A percentile compares a stretch with the other conserved stretches of the same genome.
Conservation (phyloP, 2,329 filamentous ascomycete species). For the Calycina marina region DNA sequence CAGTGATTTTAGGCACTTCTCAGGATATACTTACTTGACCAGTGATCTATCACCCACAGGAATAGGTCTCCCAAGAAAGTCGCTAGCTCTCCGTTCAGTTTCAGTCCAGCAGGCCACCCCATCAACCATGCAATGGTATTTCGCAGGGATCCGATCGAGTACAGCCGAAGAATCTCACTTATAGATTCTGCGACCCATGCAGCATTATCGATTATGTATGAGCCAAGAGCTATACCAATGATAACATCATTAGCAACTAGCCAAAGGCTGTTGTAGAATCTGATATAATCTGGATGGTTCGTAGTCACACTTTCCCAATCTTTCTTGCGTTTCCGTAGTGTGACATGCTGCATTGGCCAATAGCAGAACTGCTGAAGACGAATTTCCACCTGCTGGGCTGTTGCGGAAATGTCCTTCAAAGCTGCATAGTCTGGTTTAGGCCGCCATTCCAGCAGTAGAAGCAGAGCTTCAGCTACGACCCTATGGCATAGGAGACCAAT, state of each 20-base stretch:
- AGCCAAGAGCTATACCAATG: constrained; percentile 90
- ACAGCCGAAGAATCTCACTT: constrained; percentile 58
- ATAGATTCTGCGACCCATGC: constrained; percentile 71
- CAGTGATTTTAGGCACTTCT: too few species aligned
- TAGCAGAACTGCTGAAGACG: constrained; percentile 96
- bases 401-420: constrained; percentile 89
- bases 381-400: constrained; percentile 94
- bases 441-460: constrained; percentile 75
- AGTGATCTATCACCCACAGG: constrained; percentile 97
- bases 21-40: constrained; percentile 53
- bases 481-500: constrained; percentile 67
- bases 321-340: constrained; percentile 71
- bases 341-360: constrained; percentile 94
- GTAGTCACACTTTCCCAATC: constrained; percentile 95
- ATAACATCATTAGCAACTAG: constrained; percentile 97
- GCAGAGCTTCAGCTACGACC: constrained; percentile 61
- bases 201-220: constrained; percentile 93
- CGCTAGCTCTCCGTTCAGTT: constrained; percentile 86
- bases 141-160: constrained; percentile 78
- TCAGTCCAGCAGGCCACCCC: constrained; percentile 87
- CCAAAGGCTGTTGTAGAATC: constrained; percentile 98
- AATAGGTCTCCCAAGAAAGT: constrained; percentile 92
- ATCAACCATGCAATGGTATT: constrained; percentile 90
- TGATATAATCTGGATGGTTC: constrained; percentile 93
- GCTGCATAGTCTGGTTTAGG: constrained; percentile 64